A percentile compares a stretch with the other conserved stretches of the same genome.
Conservation (phyloP, 768 basidiomycete genomes). For the Chiua virens region DNA sequence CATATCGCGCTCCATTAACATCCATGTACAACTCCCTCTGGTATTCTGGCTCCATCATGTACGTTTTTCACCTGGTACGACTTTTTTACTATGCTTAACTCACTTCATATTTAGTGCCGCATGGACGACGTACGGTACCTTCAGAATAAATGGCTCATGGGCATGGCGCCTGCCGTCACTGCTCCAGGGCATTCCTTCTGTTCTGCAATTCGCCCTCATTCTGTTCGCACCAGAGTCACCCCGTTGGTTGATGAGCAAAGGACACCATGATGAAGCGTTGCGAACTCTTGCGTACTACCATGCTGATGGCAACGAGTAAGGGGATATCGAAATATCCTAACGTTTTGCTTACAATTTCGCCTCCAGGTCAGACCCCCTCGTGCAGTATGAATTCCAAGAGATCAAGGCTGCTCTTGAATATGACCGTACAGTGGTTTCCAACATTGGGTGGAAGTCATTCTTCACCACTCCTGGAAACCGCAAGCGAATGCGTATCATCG, state of each 20-base stretch:
- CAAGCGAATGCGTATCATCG: slow-evolving; percentile 72
- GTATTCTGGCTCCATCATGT: slow-evolving; percentile 83
- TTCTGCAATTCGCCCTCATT: slow-evolving; percentile 64
- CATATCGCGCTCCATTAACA: slow-evolving; percentile 77
- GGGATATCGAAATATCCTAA: not conserved
- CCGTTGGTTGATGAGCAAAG: slow-evolving; percentile 78
- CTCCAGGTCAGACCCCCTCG: slow-evolving; percentile 58
- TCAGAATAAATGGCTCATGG: slow-evolving; percentile 66
- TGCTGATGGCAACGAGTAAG: slow-evolving; percentile 66
- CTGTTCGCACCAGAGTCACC: slow-evolving; percentile 82
- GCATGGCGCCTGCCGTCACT: slow-evolving; percentile 82
- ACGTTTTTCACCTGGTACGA: slow-evolving; percentile 20
- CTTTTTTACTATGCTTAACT: not conserved
- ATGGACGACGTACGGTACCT: slow-evolving; percentile 83
- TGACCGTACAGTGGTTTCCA: slow-evolving; percentile 57
- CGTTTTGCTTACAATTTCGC: not conserved
- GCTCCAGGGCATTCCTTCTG: slow-evolving; percentile 68
- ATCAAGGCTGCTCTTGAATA: slow-evolving; percentile 76
- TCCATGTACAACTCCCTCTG: slow-evolving; percentile 82
- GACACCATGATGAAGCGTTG: slow-evolving; percentile 67
- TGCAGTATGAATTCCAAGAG: slow-evolving; percentile 74
- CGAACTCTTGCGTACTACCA: slow-evolving; percentile 78
- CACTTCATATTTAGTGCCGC: slow-evolving; percentile 49
- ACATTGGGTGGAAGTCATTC: slow-evolving; percentile 70
- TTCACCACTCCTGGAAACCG: slow-evolving; percentile 68